Evolutionary conservation across 805 yeast genomes (phyloP).

Genomic region (Tetrapisispora pingtungensis): DNA sequence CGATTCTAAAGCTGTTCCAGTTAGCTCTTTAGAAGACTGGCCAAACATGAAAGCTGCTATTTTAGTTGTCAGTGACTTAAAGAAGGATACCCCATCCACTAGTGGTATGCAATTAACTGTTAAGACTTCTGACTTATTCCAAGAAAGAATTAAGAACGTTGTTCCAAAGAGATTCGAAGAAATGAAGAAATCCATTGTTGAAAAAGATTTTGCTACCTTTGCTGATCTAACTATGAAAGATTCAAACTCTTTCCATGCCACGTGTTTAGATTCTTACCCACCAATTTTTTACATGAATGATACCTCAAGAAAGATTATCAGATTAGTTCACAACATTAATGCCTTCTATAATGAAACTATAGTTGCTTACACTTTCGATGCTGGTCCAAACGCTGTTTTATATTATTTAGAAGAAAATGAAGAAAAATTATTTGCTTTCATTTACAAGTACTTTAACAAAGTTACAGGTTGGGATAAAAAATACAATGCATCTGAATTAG

Average conservation of each 20-base stretch:
- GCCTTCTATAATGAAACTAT: constrained; percentile 43
- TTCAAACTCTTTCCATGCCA: constrained; percentile 95
- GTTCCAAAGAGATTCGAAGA: constrained; percentile 79
- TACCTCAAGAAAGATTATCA: constrained; percentile 74
- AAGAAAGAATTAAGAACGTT: constrained; percentile 63
- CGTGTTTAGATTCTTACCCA: constrained; percentile 91
- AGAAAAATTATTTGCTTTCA: constrained; percentile 56
- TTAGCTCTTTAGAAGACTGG: constrained; percentile 83
- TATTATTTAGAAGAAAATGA: constrained; percentile 78
- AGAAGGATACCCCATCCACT: constrained; percentile 91
- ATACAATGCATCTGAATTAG: constrained; percentile 24
- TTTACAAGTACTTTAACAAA: constrained; percentile 47
- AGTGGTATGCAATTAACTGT: constrained; percentile 96
- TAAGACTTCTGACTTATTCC: constrained; percentile 74
- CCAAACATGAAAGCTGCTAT: constrained; percentile 86
- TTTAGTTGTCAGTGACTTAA: constrained; percentile 83
- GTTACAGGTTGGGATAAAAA: constrained; percentile 62
- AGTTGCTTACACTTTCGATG: constrained; percentile 97
- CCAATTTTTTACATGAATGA: constrained; percentile 94
- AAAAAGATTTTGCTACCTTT: constrained; percentile 68
- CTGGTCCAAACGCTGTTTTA: constrained; percentile 97
- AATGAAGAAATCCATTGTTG: constrained; percentile 68
- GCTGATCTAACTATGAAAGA: constrained; percentile 92
- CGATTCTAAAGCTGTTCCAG: constrained; percentile 89
- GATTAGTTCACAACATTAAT: constrained; percentile 69